phyloP scores from a whole-genome alignment of 2,329 filamentous ascomycete species.

The Sporothrix schenckii region DNA sequence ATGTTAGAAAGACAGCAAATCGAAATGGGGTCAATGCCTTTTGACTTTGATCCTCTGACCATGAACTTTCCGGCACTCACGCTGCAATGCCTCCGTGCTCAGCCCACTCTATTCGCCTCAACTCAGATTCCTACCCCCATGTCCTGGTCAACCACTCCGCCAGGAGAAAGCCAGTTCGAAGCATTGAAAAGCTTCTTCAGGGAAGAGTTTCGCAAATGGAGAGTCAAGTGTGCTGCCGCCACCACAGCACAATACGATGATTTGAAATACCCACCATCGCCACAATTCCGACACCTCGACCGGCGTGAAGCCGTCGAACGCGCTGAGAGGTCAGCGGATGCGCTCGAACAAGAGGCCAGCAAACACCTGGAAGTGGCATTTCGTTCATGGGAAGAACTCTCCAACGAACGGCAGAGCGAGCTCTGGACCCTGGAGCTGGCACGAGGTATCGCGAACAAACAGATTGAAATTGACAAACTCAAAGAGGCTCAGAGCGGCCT shows the following conservation, averaged over 20 bases:
- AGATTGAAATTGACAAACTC: conserved; percentile 58
- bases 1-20: conserved; percentile 45
- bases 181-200: conserved; percentile 69
- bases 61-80: conserved; percentile 86
- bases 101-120: conserved; percentile 79
- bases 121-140: conserved; percentile 75
- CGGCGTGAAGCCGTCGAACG: conserved; percentile 52
- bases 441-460: conserved; percentile 59
- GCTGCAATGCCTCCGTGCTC: conserved; percentile 76
- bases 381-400: conserved; percentile 71
- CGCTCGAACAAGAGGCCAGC: conserved; percentile 68
- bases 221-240: conserved; percentile 54
- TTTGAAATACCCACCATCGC: conserved; percentile 52
- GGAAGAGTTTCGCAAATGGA: conserved; percentile 69
- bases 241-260: conserved; percentile 57
- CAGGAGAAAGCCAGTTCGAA: conserved; percentile 71
- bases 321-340: conserved; percentile 57
- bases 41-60: conserved; percentile 81
- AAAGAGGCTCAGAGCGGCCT: conserved; percentile 55
- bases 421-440: conserved; percentile 66
- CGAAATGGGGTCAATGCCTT: conserved; percentile 59
- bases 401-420: conserved; percentile 58
- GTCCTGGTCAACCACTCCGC: conserved; percentile 80
- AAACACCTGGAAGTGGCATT: conserved; percentile 79
- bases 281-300: conserved; percentile 48